Evolutionary conservation across 176 grass and related monocot genomes (phyloP), one percentile per base, ranked within the genome.

Genomic region (Ensete glaucum): DNA sequence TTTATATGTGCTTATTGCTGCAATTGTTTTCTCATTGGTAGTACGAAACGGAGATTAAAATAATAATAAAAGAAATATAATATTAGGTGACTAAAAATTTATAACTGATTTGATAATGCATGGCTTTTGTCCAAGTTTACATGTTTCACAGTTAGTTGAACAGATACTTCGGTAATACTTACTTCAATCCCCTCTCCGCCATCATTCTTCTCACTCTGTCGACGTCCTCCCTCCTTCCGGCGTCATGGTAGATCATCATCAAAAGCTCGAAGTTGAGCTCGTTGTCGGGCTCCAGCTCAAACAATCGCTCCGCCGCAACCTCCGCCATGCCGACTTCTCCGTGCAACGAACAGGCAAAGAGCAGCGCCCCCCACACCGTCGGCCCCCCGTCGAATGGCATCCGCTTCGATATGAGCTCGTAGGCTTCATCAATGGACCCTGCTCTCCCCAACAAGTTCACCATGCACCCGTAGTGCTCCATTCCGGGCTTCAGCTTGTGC

Each of bases 401-500:
- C n/a, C 53, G 62, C 49, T 80, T 83, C 1, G 79, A 75, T 58
- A 81, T 13, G 8, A 93, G 57, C 17, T 87, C 71, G 9, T 79
- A 85, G 22, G 90, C 90, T 59, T 87, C 82, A 2, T 75, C 58
- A 13, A 85, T 10, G 64, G 77, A 71, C 64, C 87, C 87, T 9
- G 76, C 80, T 53, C 77, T 87, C 9, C 77, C 77, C 48, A 89
- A 82, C 87, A 93, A 87, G 85, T 87, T 85, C 49, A 86, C 87
- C 59, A 85, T 63, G 62, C 53, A 81, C 9, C 70, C 67, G 51
- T 43, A 85, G 24, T 93, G 90, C 77, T 93, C 84, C 53, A 78
- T 27, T 16, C 15, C 77, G 10, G 84, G 90, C 60, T 55, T 64
- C 62, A 93, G 69, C 43, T 50, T 77, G 76, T 83, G 78, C 64